Conservation (phyloP, 441 rosid species). For the Breynia disticha region DNA sequence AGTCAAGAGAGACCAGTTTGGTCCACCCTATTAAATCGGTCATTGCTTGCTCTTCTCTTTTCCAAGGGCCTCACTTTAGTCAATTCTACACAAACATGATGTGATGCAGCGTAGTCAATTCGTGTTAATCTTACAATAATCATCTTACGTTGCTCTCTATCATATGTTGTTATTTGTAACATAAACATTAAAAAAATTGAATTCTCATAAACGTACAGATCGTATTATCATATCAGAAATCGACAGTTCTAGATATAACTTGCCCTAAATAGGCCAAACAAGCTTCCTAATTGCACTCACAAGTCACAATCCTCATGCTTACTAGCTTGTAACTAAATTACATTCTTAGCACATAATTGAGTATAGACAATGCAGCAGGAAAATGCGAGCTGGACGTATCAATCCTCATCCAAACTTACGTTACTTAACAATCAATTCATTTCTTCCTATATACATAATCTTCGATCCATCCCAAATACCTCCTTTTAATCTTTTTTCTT, state of each 20-base stretch:
- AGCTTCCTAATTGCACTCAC: not conserved
- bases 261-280: not conserved
- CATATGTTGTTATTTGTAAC: too few species aligned
- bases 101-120: too few species aligned
- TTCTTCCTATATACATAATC: too few species aligned
- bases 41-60: conserved; percentile 1
- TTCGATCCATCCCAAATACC: too few species aligned
- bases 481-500: too few species aligned
- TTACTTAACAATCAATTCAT: not conserved
- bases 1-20: not conserved
- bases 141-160: too few species aligned
- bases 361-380: not conserved
- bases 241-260: not conserved
- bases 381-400: too few species aligned
- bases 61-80: not conserved
- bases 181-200: too few species aligned
- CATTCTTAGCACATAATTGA: not conserved
- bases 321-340: not conserved
- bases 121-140: too few species aligned
- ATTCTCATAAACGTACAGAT: too few species aligned
- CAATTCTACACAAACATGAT: conserved; percentile 9
- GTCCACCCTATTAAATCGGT: conserved; percentile 6
- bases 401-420: not conserved
- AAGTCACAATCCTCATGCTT: conserved; percentile 11
- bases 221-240: too few species aligned